Evolutionary conservation across 345 rosid species (phyloP), one percentile per base, ranked within the genome.

Genomic region (Lepidium aucheri): DNA sequence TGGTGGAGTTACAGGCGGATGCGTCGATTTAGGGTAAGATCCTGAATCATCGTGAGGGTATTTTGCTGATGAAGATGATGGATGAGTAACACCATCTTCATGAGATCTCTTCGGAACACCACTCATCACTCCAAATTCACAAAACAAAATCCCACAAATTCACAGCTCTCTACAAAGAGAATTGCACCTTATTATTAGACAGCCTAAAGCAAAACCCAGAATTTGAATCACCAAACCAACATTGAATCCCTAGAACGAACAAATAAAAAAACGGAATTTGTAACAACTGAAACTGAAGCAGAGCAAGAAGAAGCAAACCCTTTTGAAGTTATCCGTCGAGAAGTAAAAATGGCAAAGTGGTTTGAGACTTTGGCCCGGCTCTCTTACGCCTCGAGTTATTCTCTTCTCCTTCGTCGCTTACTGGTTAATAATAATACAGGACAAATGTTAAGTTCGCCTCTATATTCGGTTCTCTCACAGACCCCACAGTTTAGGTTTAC

Each of bases 61-160:
- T 64, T 91, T 91, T 2, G 79, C 77, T 34, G 95, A 76, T 42
- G 92, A 78, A 64, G 90, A 79, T 70, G 98, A 76, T 63, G 81
- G 80, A 67, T 81, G 85, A 68, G 78, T 80, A 65, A 79, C 82
- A 63, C 80, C 87, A 46, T 90, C 97, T 63, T 94, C 97, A 15
- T 85, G 95, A 68, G 89, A 70, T 84, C 96, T 82, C 79, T 90
- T 94, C 2, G 96, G 92, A 67, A 77, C 79, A 67, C 85, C 83
- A 65, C 93, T 89, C 96, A 89, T 89, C 60, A 60, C 77, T 73
- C 58, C n/a, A 20, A 51, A 55, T 30, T 28, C 11, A 36, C 24
- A 44, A 33, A 52, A 28, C 33, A 51, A 26, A 26, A 26, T 6
- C 45, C 17, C 14, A 15, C 4, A 46, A 46, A 55, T 30, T 47